Conservation (phyloP, 495 filamentous ascomycete species). For the Platismatia glauca region DNA sequence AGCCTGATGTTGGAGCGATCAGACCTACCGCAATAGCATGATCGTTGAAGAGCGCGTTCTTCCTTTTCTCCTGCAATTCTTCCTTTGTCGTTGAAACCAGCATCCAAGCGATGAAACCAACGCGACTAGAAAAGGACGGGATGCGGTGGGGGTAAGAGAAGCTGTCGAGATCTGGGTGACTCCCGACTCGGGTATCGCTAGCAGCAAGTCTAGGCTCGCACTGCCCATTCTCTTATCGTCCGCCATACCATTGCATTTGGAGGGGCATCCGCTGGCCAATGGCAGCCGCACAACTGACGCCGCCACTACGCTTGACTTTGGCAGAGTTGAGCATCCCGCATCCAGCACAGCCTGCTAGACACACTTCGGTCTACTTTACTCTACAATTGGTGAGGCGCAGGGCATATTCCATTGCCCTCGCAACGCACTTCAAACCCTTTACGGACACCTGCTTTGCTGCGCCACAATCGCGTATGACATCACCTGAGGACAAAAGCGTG, state of each 20-base stretch:
- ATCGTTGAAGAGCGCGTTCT: neutral
- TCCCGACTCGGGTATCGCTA: neutral
- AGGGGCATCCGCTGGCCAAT: constrained; percentile 7
- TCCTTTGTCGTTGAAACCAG: neutral
- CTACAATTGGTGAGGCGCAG: too few species aligned
- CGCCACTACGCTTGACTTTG: too few species aligned
- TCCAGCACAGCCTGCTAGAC: neutral
- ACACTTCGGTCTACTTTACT: too few species aligned
- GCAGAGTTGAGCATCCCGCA: neutral
- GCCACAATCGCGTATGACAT: neutral
- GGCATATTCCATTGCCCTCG: too few species aligned
- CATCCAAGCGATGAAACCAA: constrained; percentile 1
- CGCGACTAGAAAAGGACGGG: neutral
- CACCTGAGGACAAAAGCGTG: neutral
- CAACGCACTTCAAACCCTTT: too few species aligned
- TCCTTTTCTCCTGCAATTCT: neutral
- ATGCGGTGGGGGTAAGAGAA: constrained; percentile 1
- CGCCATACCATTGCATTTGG: constrained; percentile 7
- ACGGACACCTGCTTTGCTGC: constrained; percentile 1
- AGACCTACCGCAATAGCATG: neutral
- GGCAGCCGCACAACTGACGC: neutral
- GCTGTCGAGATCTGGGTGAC: neutral
- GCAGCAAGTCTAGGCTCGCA: constrained; percentile 7
- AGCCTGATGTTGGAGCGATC: constrained; percentile 4
- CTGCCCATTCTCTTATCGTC: too few species aligned